Base-by-base conservation (phyloP, 2,329 filamentous ascomycete genomes). In the Xylogone sp. region DNA sequence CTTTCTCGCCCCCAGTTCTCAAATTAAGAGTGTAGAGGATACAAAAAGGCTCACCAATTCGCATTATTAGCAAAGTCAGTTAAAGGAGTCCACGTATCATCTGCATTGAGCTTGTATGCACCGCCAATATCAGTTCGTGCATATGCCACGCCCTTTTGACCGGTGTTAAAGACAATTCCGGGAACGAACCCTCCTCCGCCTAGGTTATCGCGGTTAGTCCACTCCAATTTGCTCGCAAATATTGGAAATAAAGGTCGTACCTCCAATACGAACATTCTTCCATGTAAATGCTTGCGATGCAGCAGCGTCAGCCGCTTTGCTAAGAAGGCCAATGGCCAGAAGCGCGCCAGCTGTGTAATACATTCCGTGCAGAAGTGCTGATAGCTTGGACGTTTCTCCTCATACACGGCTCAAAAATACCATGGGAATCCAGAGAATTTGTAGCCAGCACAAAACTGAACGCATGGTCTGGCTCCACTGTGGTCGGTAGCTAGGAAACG, bases 111-210 rank as follows among this genome's bases (percentile, higher is more conserved):
- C 53, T 73, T 70, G 65, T 82, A 82, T 10, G 79, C 69, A 8
- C 79, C 78, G 18, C 79, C 79, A 54, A 82, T 82, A 53, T 83
- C 79, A 2, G 79, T 79, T 39, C 79, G 71, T 21, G 76, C 77
- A 56, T 81, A 82, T 2, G 77, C 77, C 6, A 82, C 64, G 4
- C 77, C 78, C 55, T 74, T 68, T 5, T 64, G 65, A 31, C 67
- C 73, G 3, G 76, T 76, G 57, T 82, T 79, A 66, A 82, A 83
- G n/a, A 79, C 70, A 48, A 83, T 78, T 20, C 78, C 73, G 3
- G 77, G 73, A 3, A 78, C 71, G 58, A 83, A 83, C 27, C 79
- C 79, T 48, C 79, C 79, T 13, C 79, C 79, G 16, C 77, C 57
- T 61, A 22, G 9, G 19, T 39, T 39, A 42, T 12, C 20, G 6